Base-by-base conservation (phyloP, 768 basidiomycete species). In the Trametes coccinea region DNA sequence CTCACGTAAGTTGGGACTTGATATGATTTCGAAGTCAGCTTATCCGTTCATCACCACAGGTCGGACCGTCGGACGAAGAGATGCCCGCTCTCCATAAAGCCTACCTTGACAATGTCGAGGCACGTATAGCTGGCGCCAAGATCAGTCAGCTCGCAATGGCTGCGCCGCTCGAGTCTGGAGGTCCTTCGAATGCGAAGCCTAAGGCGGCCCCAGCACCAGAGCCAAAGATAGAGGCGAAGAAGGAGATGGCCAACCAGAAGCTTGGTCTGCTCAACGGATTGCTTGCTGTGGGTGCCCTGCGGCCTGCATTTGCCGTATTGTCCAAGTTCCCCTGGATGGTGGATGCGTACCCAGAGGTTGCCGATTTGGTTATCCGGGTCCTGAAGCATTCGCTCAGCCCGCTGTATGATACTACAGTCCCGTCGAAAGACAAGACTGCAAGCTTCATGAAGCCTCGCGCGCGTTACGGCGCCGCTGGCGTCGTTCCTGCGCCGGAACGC, bases 271-370 rank as follows among this genome's bases (percentile, higher is more conserved):
- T 95, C 34, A 77, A 80, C 46, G 90, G 92, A 13, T 77, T 98
- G n/a, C 84, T 99, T 33, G 80, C 92, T 34, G 78, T 98, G 49
- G 97, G 97, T 5, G 92, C 92, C 29, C 68, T 95, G 52, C 84
- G 87, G 48, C 87, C 92, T 1, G 87, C 92, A 8, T 74, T 93
- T 53, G 84, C 86, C 33, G 84, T 98, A 62, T 75, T 98, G 70
- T 83, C 89, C 49, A 87, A 87, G 69, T 94, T 86, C 72, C 91
- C 90, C 4, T 94, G 93, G 89, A 74, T 97, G 48, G 85, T 90
- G 17, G 88, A 93, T 64, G 85, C 87, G 37, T 84, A 90, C 59
- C 84, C 88, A 0, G 90, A 94, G 66, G 79, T 98, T 52, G 90
- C 94, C 7, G 95, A 98, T 72, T 78, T 98, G 47, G 79, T 97